Evolutionary conservation across 352 stramenopile species (phyloP), one percentile per base, ranked within the genome.

Genomic region (Phytophthora macrochlamydospora): DNA sequence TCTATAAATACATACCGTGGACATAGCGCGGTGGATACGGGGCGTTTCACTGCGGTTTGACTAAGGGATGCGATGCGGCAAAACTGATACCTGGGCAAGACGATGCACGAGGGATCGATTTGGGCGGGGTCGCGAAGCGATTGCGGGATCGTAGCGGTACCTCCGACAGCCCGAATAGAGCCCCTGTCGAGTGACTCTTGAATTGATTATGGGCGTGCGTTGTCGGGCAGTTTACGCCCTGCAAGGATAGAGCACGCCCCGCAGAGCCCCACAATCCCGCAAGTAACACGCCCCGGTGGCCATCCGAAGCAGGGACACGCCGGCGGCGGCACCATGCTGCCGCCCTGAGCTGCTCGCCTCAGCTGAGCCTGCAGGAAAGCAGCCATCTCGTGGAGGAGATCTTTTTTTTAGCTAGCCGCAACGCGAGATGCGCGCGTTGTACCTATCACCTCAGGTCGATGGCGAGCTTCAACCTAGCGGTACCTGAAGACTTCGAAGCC

Each of bases 1-100:
- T 69, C 49, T 65, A 68, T 61, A 68, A 73, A 73, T 73, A 61
- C 28, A 69, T 73, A 59, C 18, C 13, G 30, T 18, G 49, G 9
- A 51, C 33, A 43, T 31, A 37, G 46, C 33, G 24, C 35, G 18
- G 18, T 32, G 49, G 46, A 7, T 52, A 52, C 46, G 30, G 11
- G 9, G 43, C 11, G 14, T 45, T 45, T n/a, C 43, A 3, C 14
- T 24, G 7, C 43, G 4, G 12, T 49, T 49, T 49, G 7, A 29
- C 7, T 6, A 49, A 4, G 13, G 13, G 13, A 49, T 52, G 37
- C 24, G 18, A 24, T 24, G 18, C 18, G 18, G 18, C 18, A 24
- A 24, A 24, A 24, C 18, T 24, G 18, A 24, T 24, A 24, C 9
- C 48, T 1, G 0, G 1, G 1, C 50, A 6, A 32, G 28, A 1